Evolutionary conservation across 352 stramenopile genomes (phyloP).

Genomic region (Peronospora belbahrii): DNA sequence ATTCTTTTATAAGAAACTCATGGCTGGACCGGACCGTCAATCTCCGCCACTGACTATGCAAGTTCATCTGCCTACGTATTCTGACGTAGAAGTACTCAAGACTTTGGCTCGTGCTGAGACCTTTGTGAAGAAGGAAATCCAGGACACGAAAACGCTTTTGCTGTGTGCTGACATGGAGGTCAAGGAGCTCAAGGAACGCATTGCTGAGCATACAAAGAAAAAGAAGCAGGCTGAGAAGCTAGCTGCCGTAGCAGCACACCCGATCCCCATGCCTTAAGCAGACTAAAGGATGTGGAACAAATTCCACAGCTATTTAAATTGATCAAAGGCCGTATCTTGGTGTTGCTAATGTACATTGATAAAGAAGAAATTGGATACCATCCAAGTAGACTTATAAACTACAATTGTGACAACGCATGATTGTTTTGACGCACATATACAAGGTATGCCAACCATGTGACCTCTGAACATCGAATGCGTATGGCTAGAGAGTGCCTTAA

Average conservation of each 20-base stretch:
- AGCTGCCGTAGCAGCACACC: conserved; percentile 10
- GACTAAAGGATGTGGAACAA: not conserved
- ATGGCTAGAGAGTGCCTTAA: too few relatives aligned
- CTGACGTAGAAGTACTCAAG: conserved; percentile 85
- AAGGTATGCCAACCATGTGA: too few relatives aligned
- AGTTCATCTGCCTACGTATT: conserved; percentile 84
- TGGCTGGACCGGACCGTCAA: conserved; percentile 55
- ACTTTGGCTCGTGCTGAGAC: conserved; percentile 73
- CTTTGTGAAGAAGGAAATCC: conserved; percentile 68
- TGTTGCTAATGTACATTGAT: not conserved
- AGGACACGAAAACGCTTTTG: conserved; percentile 63
- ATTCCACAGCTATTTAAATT: not conserved
- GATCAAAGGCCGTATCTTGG: not conserved
- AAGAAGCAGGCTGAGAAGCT: conserved; percentile 61
- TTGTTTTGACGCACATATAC: too few relatives aligned
- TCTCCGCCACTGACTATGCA: conserved; percentile 62
- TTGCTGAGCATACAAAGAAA: conserved; percentile 70
- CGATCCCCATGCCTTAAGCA: not conserved
- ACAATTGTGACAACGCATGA: too few relatives aligned
- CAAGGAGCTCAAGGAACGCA: conserved; percentile 66
- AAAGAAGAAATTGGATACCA: too few relatives aligned
- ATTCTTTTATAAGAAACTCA: conserved; percentile 93
- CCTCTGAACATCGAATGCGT: too few relatives aligned
- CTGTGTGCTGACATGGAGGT: conserved; percentile 60
- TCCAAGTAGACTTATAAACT: too few relatives aligned